A percentile compares a stretch with the other conserved stretches of the same genome.
Conservation (phyloP, 1,284 basidiomycete species). For the Wolfiporia cocos region DNA sequence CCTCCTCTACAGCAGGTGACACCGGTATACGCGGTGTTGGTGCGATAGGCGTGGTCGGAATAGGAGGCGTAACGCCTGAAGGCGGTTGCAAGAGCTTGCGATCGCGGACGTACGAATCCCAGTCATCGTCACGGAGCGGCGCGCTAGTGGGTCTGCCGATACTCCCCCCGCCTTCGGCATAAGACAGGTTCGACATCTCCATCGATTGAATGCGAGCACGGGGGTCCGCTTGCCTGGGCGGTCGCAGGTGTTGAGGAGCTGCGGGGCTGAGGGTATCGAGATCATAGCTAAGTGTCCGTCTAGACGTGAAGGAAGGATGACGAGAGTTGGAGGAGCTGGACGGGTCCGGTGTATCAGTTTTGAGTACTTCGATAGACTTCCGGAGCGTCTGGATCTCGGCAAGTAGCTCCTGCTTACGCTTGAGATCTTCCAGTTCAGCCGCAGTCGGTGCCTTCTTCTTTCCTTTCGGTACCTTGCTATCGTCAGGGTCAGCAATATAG, state of each 20-base stretch:
- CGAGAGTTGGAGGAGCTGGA: conserved; percentile 54
- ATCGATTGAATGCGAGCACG: conserved; percentile 63
- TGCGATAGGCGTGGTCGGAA: conserved; percentile 49
- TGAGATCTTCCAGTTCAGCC: conserved; percentile 50
- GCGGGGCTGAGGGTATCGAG: conserved; percentile 42
- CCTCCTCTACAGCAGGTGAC: conserved; percentile 67
- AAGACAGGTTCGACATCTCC: conserved; percentile 56
- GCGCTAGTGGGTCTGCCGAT: conserved; percentile 66
- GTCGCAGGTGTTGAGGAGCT: conserved; percentile 50
- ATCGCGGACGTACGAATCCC: conserved; percentile 76
- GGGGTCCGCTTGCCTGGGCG: conserved; percentile 59
- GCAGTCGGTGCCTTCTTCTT: conserved; percentile 31
- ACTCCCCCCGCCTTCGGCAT: conserved; percentile 38
- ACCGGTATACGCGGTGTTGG: conserved; percentile 43
- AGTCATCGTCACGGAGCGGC: conserved; percentile 62
- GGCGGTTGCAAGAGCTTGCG: conserved; percentile 77
- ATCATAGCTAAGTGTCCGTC: conserved; percentile 63
- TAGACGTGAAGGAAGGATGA: conserved; percentile 59
- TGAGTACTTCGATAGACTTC: conserved; percentile 67
- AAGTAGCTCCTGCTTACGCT: conserved; percentile 62
- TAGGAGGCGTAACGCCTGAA: conserved; percentile 69
- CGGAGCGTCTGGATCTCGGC: conserved; percentile 75
- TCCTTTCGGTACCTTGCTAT: conserved; percentile 21
- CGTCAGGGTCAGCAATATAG: conserved; percentile 39
- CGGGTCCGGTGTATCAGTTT: conserved; percentile 56